Evolutionary conservation across 148 eudicot species (phyloP).

Genomic region (Tetragonia tetragonoides): DNA sequence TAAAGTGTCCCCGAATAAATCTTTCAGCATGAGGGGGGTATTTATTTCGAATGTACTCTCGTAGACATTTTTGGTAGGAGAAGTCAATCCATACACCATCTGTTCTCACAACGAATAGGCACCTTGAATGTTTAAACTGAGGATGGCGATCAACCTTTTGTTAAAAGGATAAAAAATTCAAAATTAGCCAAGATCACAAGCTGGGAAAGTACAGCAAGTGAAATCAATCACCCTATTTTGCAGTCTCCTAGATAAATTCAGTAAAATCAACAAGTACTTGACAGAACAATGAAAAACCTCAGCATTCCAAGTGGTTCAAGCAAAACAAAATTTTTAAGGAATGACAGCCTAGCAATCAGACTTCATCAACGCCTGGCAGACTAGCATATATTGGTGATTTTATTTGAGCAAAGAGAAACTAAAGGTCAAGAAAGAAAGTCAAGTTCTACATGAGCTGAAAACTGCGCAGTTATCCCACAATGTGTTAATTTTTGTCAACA

Average conservation of each 20-base stretch:
- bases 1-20: constrained; percentile 67
- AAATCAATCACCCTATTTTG: not conserved
- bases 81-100: constrained; percentile 93
- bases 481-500: not conserved
- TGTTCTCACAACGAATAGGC: constrained; percentile 78
- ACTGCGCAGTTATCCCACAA: not conserved
- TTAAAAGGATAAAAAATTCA: not conserved
- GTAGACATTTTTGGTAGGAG: constrained; percentile 90
- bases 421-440: too few relatives aligned
- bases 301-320: not conserved
- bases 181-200: constrained; percentile 4
- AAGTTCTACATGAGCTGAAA: too few relatives aligned
- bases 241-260: not conserved
- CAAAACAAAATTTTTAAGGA: not conserved
- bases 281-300: not conserved
- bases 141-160: constrained; percentile 93
- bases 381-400: too few relatives aligned
- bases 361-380: too few relatives aligned
- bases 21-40: constrained; percentile 72
- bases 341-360: too few relatives aligned
- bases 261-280: not conserved
- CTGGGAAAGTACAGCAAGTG: not conserved
- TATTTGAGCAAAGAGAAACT: too few relatives aligned
- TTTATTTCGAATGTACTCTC: constrained; percentile 64
- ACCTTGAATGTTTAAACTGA: constrained; percentile 68